Percentiles rank a stretch among this genome's conserved stretches.
Conservation (phyloP, 177 flowering plant species). For the Vitis hybrid region DNA sequence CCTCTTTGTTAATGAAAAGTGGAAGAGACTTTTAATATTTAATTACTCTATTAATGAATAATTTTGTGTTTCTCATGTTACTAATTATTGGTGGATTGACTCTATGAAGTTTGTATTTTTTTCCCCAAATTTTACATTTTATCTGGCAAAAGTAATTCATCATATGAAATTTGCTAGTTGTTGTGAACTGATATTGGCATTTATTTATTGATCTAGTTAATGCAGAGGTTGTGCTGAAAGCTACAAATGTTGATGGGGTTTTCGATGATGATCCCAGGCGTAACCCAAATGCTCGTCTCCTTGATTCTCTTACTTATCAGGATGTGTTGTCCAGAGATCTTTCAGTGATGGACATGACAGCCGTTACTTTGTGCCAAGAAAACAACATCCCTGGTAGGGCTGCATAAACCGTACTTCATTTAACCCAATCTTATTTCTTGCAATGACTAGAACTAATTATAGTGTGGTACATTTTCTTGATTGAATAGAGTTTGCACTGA, state of each 20-base stretch:
- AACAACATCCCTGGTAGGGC: constrained; percentile 90
- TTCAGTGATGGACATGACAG: constrained; percentile 98
- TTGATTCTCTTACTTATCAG: constrained; percentile 73
- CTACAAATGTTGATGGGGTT: constrained; percentile 97
- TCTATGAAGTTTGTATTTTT: background rate
- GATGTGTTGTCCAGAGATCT: constrained; percentile 89
- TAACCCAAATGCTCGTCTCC: constrained; percentile 81
- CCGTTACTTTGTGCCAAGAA: constrained; percentile 94
- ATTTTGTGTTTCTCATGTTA: no score
- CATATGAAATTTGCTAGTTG: background rate
- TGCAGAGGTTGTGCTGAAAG: constrained; percentile 96
- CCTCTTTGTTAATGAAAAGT: no score
- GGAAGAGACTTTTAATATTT: no score
- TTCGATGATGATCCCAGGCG: constrained; percentile 75
- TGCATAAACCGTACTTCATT: background rate
- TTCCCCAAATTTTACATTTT: background rate
- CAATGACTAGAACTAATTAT: no score
- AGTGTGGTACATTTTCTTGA: background rate
- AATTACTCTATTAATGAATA: no score
- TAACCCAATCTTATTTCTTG: background rate
- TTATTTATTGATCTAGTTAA: constrained; percentile 57
- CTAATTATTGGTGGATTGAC: no score
- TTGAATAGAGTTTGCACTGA: background rate
- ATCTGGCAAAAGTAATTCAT: background rate
- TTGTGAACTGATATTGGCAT: constrained; percentile 4